Conservation (phyloP, 1,284 basidiomycete genomes). For the Anthracocystis walkeri region DNA sequence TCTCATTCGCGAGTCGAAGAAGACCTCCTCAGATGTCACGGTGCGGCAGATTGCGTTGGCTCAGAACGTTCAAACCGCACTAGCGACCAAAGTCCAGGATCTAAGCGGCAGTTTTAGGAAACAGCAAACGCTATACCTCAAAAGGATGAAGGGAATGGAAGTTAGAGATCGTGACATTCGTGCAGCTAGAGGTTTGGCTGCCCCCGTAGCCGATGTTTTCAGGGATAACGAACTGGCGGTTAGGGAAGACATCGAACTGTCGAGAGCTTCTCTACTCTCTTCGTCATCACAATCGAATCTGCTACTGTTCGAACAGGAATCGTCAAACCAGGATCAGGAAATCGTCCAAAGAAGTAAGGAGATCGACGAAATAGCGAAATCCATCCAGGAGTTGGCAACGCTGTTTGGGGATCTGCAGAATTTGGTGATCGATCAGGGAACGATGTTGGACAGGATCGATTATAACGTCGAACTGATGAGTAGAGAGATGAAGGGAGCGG, state of each 20-base stretch:
- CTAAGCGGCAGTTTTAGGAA: constrained; percentile 92
- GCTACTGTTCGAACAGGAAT: constrained; percentile 30
- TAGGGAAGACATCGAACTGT: constrained; percentile 64
- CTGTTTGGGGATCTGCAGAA: constrained; percentile 93
- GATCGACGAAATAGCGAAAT: constrained; percentile 89
- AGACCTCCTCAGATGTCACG: constrained; percentile 26
- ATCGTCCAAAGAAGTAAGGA: constrained; percentile 74
- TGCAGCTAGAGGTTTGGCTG: constrained; percentile 30
- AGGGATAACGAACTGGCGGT: constrained; percentile 57
- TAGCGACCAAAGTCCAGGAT: constrained; percentile 94
- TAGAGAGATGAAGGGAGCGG: constrained; percentile 83
- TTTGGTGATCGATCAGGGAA: constrained; percentile 97
- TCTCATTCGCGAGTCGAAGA: constrained; percentile 73
- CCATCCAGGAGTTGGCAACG: constrained; percentile 89
- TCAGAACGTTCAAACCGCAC: constrained; percentile 94
- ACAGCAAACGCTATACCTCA: constrained; percentile 97
- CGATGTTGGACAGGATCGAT: constrained; percentile 93
- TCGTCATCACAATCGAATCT: constrained; percentile 9
- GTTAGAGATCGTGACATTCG: constrained; percentile 58
- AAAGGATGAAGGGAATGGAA: constrained; percentile 78
- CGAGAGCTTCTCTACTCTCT: constrained; percentile 10
- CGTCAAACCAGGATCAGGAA: constrained; percentile 18
- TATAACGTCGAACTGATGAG: constrained; percentile 96
- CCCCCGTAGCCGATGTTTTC: constrained; percentile 14
- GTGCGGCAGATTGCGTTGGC: constrained; percentile 72